Base-by-base conservation (phyloP, 306 rosid species). In the Cucumis melo region DNA sequence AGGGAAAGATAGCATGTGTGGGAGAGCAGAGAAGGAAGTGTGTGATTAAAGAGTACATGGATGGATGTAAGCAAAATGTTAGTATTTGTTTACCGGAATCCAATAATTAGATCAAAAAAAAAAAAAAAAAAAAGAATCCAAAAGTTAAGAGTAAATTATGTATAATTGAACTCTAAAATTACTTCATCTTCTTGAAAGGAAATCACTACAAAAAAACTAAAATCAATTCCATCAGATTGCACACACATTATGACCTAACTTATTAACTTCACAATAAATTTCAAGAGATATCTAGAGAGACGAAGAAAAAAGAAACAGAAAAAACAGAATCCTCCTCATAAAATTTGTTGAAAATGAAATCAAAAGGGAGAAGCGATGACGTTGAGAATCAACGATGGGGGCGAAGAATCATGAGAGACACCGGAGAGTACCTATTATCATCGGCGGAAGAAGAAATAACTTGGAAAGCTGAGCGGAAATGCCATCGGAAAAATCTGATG, bases 361-460 rank as follows among this genome's bases (percentile, higher is more conserved):
- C 39, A n/a, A 60, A 60, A 23, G 5, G 9, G 10, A 5, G 5
- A 21, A 56, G 14, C 32, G 16, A 56, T 9, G 27, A 56, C 16
- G 32, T 64, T 9, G 5, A 7, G 11, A 38, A 23, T 87, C 87
- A 89, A 41, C 88, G 88, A 82, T 86, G 85, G 19, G 81, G 86
- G 72, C 94, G 81, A 79, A 57, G 81, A 78, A 86, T 76, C 91
- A 85, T 84, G 12, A 88, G 65, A 4, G 91, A 77, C 85, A 78
- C 76, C 20, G 91, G 84, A 64, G 89, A 81, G 78, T 78, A 34
- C 77, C 88, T 84, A 17, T 62, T 13, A 82, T 77, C 80, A 32
- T 32, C 36, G 36, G 36, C 36, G 36, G 36, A 32, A 51, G 89
- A 73, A 80, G 78, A 79, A 46, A 91, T 60, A 82, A 81, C 80